phyloP scores from a whole-genome alignment of 176 grass and related monocot species.

The Guadua angustifolia region DNA sequence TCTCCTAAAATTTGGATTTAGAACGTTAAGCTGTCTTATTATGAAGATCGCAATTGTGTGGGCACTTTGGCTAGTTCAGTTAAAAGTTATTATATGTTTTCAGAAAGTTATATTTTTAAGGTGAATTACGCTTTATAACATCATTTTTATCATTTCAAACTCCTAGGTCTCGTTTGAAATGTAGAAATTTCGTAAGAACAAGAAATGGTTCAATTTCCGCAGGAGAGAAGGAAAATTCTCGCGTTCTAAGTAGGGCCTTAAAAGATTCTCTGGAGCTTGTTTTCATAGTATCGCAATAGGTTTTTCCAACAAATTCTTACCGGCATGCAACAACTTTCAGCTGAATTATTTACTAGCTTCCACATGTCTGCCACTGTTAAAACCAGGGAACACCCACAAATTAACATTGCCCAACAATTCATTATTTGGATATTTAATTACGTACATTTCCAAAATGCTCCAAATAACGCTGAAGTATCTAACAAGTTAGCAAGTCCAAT shows the following conservation, averaged over 20 bases:
- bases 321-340: background rate
- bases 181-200: no score
- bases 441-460: background rate
- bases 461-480: background rate
- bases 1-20: background rate
- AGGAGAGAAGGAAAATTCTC: no score
- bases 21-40: background rate
- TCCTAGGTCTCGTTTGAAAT: no score
- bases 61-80: no score
- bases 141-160: no score
- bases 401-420: background rate
- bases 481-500: background rate
- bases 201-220: no score
- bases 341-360: background rate
- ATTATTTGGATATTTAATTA: background rate
- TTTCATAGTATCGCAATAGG: background rate
- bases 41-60: background rate
- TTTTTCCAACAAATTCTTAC: background rate
- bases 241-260: no score
- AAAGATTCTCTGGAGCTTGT: background rate
- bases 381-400: background rate
- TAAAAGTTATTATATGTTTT: no score
- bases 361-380: background rate
- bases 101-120: no score
- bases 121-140: no score